Base-by-base conservation (phyloP, 768 basidiomycete genomes). In the Agrocybe chaxingu region DNA sequence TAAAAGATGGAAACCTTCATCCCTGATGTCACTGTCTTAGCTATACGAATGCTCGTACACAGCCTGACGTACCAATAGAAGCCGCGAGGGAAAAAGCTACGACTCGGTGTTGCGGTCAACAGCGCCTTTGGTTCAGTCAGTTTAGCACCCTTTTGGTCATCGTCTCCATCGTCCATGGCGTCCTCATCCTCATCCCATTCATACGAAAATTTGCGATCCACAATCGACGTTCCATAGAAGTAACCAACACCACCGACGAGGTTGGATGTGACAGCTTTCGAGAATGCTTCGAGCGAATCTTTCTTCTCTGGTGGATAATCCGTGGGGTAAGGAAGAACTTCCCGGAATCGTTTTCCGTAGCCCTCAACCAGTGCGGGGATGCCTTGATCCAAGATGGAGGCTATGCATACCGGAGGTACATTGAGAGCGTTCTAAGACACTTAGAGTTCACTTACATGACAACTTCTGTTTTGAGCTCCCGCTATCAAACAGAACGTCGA, bases 21-120 rank as follows among this genome's bases (percentile, higher is more conserved):
- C 95, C 95, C 90, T 92, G 59, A 18, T 8, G 18, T 5, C 24
- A 13, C 16, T 8, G 42, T 35, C 47, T 13, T 42, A 39, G 43
- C 19, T 50, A 45, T 24, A 16, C 48, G 33, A 9, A 33, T 33
- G 50, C 40, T 29, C 13, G 7, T 38, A 41, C 12, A 9, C 29
- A 11, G 42, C 16, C 8, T 16, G n/a, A 42, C 65, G 45, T 66
- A 89, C 90, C 95, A 98, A 67, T 98, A 98, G 69, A 98, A 98
- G 12, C 95, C 95, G 65, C 95, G 77, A 0, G 95, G 95, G 75
- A 98, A 98, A 75, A 98, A 98, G 57, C 92, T 93, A 33, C 96
- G 79, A 62, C 93, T 96, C 3, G 95, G 95, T 0, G 96, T 98
- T 1, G 92, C 94, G 7, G 95, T 96, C 56, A 97, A 69, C 13